Evolutionary conservation across 257 asterid species (phyloP).

Genomic region (Solanum gracilifrons): DNA sequence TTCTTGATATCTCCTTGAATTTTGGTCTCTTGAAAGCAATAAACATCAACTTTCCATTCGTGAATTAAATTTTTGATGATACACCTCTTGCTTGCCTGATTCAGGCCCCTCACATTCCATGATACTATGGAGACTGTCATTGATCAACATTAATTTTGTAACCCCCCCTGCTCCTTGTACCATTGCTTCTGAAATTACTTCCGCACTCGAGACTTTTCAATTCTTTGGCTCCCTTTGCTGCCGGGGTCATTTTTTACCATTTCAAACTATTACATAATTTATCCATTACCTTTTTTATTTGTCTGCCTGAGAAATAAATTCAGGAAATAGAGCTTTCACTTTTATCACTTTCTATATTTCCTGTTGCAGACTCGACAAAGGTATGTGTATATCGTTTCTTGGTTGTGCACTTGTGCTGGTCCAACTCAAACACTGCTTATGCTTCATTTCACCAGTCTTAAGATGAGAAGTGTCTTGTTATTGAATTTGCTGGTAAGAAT

Average conservation of each 20-base stretch:
- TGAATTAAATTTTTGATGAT: too few species aligned
- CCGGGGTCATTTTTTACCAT: neutral
- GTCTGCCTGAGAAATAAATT: neutral
- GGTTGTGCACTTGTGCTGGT: neutral
- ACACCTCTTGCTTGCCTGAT: too few species aligned
- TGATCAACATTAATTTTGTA: too few species aligned
- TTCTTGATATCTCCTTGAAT: too few species aligned
- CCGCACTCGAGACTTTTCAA: too few species aligned
- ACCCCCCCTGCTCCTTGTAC: too few species aligned
- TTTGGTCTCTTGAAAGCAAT: too few species aligned
- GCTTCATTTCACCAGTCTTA: neutral
- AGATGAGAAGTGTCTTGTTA: neutral
- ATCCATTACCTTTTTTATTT: neutral
- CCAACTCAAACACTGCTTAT: neutral
- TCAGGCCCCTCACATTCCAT: too few species aligned
- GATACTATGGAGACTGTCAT: too few species aligned
- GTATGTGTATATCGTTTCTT: neutral
- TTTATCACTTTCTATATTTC: neutral
- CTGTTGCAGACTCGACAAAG: neutral
- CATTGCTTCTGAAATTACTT: too few species aligned
- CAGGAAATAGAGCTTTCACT: neutral
- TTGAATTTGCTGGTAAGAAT: neutral
- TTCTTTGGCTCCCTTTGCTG: too few species aligned
- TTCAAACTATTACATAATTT: neutral
- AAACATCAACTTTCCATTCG: too few species aligned